phyloP scores from a whole-genome alignment of 2,329 filamentous ascomycete species.

The Zymoseptoria ardabiliae region DNA sequence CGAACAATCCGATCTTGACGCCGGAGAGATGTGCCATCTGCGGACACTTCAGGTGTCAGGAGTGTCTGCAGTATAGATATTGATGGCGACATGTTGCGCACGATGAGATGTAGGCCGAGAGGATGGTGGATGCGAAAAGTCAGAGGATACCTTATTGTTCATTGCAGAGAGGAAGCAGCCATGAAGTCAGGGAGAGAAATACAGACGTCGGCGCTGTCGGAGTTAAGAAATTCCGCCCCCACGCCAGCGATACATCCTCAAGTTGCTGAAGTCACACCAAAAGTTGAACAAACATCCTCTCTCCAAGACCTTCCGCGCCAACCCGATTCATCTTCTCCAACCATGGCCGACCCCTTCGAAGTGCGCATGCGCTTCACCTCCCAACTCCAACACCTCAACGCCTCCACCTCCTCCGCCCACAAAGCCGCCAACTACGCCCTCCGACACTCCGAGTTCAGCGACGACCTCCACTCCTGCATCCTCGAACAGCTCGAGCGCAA shows the following conservation, averaged over 20 bases:
- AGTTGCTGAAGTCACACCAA: background rate
- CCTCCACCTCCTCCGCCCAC: slow-evolving; percentile 77
- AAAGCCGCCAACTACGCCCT: slow-evolving; percentile 94
- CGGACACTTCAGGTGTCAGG: background rate
- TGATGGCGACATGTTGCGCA: background rate
- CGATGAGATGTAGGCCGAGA: background rate
- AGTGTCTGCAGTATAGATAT: background rate
- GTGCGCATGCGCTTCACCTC: slow-evolving; percentile 94
- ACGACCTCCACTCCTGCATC: slow-evolving; percentile 96
- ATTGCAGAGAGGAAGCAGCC: background rate
- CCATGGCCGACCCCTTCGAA: slow-evolving; percentile 84
- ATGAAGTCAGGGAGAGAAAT: background rate
- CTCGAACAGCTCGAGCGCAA: slow-evolving; percentile 89
- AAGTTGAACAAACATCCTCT: background rate
- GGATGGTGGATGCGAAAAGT: background rate
- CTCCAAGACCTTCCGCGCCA: background rate
- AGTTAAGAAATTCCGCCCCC: background rate
- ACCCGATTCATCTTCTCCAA: background rate
- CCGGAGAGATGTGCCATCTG: background rate
- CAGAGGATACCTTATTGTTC: background rate
- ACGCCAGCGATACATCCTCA: background rate
- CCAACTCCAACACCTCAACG: slow-evolving; percentile 84
- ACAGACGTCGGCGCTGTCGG: background rate
- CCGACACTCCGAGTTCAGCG: slow-evolving; percentile 88
- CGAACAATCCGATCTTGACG: background rate